Evolutionary conservation across 495 filamentous ascomycete genomes (phyloP).

Genomic region (Lophiotrema nucula): DNA sequence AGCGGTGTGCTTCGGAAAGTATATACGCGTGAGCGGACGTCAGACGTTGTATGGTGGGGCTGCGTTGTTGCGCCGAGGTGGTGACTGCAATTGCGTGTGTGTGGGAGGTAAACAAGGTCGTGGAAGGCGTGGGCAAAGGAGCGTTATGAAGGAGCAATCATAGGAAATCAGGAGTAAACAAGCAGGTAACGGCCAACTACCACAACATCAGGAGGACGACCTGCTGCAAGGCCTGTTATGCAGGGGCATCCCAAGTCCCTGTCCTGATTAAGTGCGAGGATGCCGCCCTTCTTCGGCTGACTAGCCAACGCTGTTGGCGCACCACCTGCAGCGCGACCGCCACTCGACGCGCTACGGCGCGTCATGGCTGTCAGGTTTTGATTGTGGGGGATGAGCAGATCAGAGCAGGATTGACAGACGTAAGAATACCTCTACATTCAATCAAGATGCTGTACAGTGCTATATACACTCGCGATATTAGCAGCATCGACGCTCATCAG

Average conservation of each 20-base stretch:
- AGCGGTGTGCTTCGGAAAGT: too few relatives aligned
- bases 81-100: not conserved
- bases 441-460: too few relatives aligned
- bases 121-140: not conserved
- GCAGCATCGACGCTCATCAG: too few relatives aligned
- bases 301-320: not conserved
- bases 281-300: not conserved
- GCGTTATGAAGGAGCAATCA: not conserved
- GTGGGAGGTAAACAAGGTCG: not conserved
- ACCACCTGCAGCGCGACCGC: too few relatives aligned
- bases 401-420: too few relatives aligned
- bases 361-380: too few relatives aligned
- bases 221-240: conserved; percentile 6
- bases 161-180: not conserved
- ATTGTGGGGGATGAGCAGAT: too few relatives aligned
- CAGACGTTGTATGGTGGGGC: not conserved
- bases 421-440: too few relatives aligned
- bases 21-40: too few relatives aligned
- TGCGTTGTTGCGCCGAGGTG: not conserved
- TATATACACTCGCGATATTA: too few relatives aligned
- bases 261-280: not conserved
- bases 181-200: not conserved
- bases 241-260: conserved; percentile 18
- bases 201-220: conserved; percentile 5
- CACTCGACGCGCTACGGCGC: too few relatives aligned